Percentiles rank a stretch among this genome's conserved stretches.
These are phyloP conservation scores for Boletus subparvulus DNA, from an alignment of 768 basidiomycete genomes.

Conservation along the genomic window DNA sequence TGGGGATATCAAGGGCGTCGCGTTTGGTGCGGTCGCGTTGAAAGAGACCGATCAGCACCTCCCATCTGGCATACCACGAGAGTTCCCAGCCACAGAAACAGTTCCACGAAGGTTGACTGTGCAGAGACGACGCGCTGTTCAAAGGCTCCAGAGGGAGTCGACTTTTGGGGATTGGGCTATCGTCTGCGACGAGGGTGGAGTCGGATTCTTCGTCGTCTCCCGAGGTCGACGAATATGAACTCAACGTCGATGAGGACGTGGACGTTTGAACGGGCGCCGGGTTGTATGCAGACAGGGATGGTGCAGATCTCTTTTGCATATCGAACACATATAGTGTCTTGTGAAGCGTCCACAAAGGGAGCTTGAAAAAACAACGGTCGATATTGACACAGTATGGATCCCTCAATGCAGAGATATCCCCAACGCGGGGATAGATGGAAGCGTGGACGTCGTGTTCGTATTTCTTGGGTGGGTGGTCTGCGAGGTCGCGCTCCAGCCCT, in stretches of 20 bases:
- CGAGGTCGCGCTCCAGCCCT: conserved; percentile 33
- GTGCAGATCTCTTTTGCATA: conserved; percentile 38
- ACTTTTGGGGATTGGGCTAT: conserved; percentile 19
- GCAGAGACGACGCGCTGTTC: conserved; percentile 11
- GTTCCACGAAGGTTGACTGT: conserved; percentile 9
- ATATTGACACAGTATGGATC: conserved; percentile 57
- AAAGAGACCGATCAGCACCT: conserved; percentile 47
- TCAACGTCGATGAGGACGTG: conserved; percentile 18
- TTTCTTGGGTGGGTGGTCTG: conserved; percentile 1
- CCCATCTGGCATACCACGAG: conserved; percentile 56
- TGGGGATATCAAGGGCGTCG: not conserved
- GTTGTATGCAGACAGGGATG: conserved; percentile 16
- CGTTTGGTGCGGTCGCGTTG: conserved; percentile 27
- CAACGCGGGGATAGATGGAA: conserved; percentile 55
- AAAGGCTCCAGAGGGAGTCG: not conserved
- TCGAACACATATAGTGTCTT: conserved; percentile 67
- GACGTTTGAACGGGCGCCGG: conserved; percentile 8
- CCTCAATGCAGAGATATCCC: conserved; percentile 57
- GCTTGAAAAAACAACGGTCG: conserved; percentile 56
- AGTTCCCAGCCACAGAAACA: conserved; percentile 38
- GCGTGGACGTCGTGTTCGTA: conserved; percentile 21
- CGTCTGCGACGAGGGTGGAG: conserved; percentile 54
- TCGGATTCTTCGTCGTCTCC: conserved; percentile 48
- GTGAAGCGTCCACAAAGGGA: conserved; percentile 63
- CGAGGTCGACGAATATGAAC: conserved; percentile 16